These are phyloP conservation scores for Phoma sp. DNA, from an alignment of 2,329 filamentous ascomycete genomes.

Conservation along the genomic window DNA sequence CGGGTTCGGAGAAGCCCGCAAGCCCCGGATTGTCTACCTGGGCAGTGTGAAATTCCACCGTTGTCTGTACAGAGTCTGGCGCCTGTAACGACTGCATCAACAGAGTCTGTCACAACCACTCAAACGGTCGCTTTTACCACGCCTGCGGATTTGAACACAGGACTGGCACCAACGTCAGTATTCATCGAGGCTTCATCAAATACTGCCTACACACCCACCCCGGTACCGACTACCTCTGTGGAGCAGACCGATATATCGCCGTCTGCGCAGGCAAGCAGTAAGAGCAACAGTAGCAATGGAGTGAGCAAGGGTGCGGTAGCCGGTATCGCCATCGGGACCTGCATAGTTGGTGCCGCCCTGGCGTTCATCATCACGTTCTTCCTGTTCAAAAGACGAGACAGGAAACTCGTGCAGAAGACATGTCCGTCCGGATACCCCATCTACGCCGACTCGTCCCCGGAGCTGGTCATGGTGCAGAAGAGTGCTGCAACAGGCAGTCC, in stretches of 20 bases:
- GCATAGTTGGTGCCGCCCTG: slow-evolving; percentile 35
- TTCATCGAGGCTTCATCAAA: not conserved
- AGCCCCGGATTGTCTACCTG: not conserved
- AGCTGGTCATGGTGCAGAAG: slow-evolving; percentile 34
- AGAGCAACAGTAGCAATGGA: not conserved
- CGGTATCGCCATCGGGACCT: slow-evolving; percentile 14
- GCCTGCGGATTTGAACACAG: too few species aligned
- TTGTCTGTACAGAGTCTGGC: not conserved
- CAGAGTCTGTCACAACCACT: not conserved
- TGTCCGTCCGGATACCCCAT: slow-evolving; percentile 17
- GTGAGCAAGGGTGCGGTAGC: slow-evolving; percentile 13
- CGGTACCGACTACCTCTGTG: not conserved
- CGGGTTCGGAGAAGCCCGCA: slow-evolving; percentile 3
- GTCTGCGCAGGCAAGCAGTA: not conserved
- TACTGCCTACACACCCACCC: not conserved
- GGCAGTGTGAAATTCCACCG: not conserved
- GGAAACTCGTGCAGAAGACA: slow-evolving; percentile 10
- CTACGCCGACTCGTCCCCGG: slow-evolving; percentile 31
- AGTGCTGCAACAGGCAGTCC: slow-evolving; percentile 19
- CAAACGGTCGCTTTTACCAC: too few species aligned
- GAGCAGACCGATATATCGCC: not conserved
- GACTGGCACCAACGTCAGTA: not conserved
- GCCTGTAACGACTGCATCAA: not conserved
- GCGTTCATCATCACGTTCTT: slow-evolving; percentile 39
- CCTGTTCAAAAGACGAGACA: slow-evolving; percentile 37